These are phyloP conservation scores for Puccinia sorghi DNA, from an alignment of 1,284 basidiomycete species.

Conservation along the genomic window DNA sequence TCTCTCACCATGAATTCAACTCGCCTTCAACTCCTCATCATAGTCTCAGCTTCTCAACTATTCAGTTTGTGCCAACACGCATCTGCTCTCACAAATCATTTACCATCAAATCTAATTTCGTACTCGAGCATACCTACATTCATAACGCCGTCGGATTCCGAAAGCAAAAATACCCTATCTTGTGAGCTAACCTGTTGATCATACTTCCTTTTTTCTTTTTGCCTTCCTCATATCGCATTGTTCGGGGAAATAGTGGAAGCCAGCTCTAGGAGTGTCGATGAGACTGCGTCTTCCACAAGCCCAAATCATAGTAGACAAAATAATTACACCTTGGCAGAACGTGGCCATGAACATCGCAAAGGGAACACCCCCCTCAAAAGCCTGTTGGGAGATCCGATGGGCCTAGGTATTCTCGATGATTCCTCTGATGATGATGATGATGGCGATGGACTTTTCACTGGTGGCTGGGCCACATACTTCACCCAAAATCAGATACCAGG, in stretches of 20 bases:
- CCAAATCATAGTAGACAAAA: background rate
- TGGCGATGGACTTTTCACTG: background rate
- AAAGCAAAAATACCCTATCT: background rate
- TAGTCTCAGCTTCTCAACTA: background rate
- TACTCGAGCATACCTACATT: background rate
- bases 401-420: constrained; percentile 5
- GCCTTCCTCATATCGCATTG: background rate
- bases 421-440: background rate
- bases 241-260: background rate
- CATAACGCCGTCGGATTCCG: background rate
- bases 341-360: background rate
- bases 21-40: background rate
- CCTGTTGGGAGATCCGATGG: background rate
- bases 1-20: constrained; percentile 3
- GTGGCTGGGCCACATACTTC: constrained; percentile 47
- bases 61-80: background rate
- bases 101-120: background rate
- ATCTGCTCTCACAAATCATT: background rate
- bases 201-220: too few relatives aligned
- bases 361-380: background rate
- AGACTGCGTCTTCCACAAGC: background rate
- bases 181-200: background rate
- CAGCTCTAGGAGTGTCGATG: background rate
- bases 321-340: background rate
- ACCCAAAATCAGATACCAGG: constrained; percentile 34